Evolutionary conservation across 2,329 filamentous ascomycete species (phyloP).

Genomic region (Exophiala dermatitidis): DNA sequence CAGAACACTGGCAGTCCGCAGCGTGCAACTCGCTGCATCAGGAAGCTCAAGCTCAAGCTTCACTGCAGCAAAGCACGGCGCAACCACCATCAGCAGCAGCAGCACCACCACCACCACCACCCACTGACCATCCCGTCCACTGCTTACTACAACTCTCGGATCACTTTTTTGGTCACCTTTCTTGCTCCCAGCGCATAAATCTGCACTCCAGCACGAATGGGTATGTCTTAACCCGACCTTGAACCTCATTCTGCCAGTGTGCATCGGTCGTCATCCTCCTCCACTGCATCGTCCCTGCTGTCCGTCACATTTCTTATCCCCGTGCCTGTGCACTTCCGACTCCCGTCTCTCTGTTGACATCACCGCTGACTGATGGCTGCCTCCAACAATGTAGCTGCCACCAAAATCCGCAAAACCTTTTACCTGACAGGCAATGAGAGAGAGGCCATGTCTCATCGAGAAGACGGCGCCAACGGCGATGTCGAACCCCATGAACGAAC

Average conservation of each 20-base stretch:
- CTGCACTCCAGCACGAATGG: constrained; percentile 1
- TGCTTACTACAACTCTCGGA: too few relatives aligned
- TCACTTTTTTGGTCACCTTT: neutral
- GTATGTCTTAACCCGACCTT: constrained; percentile 1
- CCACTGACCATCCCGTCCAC: too few relatives aligned
- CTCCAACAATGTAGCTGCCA: constrained; percentile 20
- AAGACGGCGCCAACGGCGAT: constrained; percentile 30
- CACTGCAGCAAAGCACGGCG: too few relatives aligned
- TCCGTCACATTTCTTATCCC: neutral
- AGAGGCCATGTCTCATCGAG: constrained; percentile 12
- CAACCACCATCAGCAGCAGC: too few relatives aligned
- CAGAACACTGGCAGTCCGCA: too few relatives aligned
- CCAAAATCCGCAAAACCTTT: constrained; percentile 18
- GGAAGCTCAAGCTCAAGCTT: too few relatives aligned
- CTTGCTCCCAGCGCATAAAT: neutral
- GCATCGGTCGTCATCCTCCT: neutral
- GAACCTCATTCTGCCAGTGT: too few relatives aligned
- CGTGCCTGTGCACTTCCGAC: neutral
- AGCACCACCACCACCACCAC: too few relatives aligned
- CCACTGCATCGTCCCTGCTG: neutral
- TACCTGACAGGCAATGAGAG: constrained; percentile 8
- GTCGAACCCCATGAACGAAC: constrained; percentile 33
- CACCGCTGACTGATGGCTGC: constrained; percentile 4
- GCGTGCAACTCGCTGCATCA: too few relatives aligned
- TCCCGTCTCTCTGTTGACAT: constrained; percentile 5